Evolutionary conservation across 2,329 filamentous ascomycete genomes (phyloP).

Genomic region (Monilinia vaccinii-corymbosi): DNA sequence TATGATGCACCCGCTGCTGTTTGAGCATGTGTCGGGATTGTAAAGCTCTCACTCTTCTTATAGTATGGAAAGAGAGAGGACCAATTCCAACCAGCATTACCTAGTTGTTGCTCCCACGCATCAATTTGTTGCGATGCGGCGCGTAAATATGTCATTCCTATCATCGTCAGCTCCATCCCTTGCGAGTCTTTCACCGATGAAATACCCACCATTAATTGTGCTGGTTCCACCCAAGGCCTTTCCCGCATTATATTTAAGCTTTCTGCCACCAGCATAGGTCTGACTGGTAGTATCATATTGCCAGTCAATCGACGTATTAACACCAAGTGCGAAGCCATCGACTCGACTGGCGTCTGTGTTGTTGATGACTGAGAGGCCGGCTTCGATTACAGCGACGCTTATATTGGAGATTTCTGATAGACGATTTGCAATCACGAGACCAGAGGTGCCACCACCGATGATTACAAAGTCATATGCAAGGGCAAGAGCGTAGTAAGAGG

Average conservation of each 20-base stretch:
- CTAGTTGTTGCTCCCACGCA: constrained; percentile 34
- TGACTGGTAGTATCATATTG: constrained; percentile 15
- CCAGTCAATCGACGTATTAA: constrained; percentile 17
- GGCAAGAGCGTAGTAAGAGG: neutral
- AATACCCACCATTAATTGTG: constrained; percentile 25
- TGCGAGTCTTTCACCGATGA: constrained; percentile 16
- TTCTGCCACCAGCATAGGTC: constrained; percentile 10
- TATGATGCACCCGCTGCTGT: constrained; percentile 10
- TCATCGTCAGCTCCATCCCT: constrained; percentile 26
- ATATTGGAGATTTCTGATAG: constrained; percentile 15
- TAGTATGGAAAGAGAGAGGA: constrained; percentile 36
- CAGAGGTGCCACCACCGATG: constrained; percentile 17
- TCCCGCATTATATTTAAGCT: constrained; percentile 8
- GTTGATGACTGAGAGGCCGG: constrained; percentile 13
- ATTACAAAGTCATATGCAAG: constrained; percentile 14
- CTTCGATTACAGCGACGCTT: constrained; percentile 20
- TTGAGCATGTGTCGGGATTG: constrained; percentile 17
- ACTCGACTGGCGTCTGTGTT: constrained; percentile 15
- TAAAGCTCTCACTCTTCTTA: constrained; percentile 29
- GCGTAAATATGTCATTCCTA: constrained; percentile 23
- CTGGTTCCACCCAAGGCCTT: constrained; percentile 18
- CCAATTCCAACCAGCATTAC: constrained; percentile 37
- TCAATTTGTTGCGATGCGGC: constrained; percentile 29
- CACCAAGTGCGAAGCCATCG: constrained; percentile 11
- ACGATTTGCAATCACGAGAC: constrained; percentile 19